A percentile compares a stretch with the other conserved stretches of the same genome.
Evolutionary conservation across 1,284 basidiomycete genomes (phyloP).

Genomic region (Somion occarium): DNA sequence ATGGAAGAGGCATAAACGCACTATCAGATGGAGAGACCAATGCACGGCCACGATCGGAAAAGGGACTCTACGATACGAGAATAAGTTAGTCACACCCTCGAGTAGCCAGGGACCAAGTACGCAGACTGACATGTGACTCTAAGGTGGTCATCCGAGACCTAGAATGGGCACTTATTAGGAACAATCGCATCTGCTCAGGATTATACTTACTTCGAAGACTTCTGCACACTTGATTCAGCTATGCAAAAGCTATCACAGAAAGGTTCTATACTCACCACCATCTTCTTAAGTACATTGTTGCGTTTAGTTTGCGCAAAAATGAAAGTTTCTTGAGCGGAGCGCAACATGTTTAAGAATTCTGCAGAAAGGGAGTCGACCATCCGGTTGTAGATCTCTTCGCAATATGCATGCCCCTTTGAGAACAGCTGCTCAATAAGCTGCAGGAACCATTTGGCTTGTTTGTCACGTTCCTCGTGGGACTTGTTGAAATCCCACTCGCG

Average conservation of each 20-base stretch:
- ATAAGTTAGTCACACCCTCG: not conserved
- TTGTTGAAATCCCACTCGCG: not conserved
- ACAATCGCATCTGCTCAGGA: not conserved
- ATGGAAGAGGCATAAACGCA: not conserved
- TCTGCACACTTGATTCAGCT: not conserved
- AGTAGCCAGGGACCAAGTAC: no score
- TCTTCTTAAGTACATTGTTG: not conserved
- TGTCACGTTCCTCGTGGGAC: not conserved
- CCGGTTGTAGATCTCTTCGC: not conserved
- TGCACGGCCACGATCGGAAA: no score
- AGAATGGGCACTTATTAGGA: not conserved
- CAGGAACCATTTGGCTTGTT: not conserved
- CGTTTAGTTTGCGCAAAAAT: not conserved
- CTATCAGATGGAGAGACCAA: not conserved
- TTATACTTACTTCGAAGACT: not conserved
- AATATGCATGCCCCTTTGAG: not conserved
- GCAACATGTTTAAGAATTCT: not conserved
- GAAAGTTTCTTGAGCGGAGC: not conserved
- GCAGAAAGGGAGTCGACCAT: not conserved
- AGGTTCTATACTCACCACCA: not conserved
- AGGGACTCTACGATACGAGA: no score
- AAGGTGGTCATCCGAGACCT: not conserved
- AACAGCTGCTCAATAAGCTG: not conserved
- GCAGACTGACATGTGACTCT: no score
- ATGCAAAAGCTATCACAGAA: not conserved